Conservation (phyloP, 2,329 filamentous ascomycete species). For the Grosmannia serpens region DNA sequence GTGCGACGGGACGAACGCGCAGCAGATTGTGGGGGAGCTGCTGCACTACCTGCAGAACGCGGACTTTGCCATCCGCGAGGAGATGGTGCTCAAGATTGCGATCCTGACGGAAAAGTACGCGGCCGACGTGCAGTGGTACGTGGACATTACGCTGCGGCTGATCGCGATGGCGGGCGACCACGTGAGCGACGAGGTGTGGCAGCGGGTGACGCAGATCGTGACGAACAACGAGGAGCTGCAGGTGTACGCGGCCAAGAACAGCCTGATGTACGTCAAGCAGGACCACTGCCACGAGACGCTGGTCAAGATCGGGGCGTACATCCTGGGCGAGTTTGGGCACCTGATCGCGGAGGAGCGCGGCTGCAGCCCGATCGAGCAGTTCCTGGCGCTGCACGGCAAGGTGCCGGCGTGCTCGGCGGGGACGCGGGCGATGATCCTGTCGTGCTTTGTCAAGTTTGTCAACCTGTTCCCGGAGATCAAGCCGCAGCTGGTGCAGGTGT, state of each 20-base stretch:
- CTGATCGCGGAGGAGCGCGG: slow-evolving; percentile 84
- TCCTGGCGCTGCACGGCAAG: slow-evolving; percentile 83
- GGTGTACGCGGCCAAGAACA: slow-evolving; percentile 89
- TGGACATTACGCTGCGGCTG: slow-evolving; percentile 88
- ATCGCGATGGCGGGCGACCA: slow-evolving; percentile 97
- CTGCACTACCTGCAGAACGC: slow-evolving; percentile 91
- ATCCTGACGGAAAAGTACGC: slow-evolving; percentile 98
- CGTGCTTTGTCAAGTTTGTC: slow-evolving; percentile 94
- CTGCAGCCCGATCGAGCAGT: slow-evolving; percentile 95
- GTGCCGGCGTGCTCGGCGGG: slow-evolving; percentile 78
- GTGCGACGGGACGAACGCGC: slow-evolving; percentile 93
- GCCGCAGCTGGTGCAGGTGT: slow-evolving; percentile 81
- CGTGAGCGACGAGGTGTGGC: slow-evolving; percentile 98
- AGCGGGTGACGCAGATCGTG: slow-evolving; percentile 95
- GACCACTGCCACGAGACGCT: slow-evolving; percentile 94
- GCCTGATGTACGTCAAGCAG: slow-evolving; percentile 81
- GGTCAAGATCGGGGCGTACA: slow-evolving; percentile 94
- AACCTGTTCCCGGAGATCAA: slow-evolving; percentile 99
- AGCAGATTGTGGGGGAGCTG: slow-evolving; percentile 85
- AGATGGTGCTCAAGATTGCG: slow-evolving; percentile 98
- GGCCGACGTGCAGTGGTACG: slow-evolving; percentile 98
- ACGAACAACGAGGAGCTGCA: slow-evolving; percentile 98
- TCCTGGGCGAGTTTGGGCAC: slow-evolving; percentile 94
- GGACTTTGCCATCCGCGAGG: slow-evolving; percentile 94
- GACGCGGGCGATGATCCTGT: slow-evolving; percentile 87